phyloP scores from a whole-genome alignment of 768 basidiomycete species.

The Inosperma sp. region DNA sequence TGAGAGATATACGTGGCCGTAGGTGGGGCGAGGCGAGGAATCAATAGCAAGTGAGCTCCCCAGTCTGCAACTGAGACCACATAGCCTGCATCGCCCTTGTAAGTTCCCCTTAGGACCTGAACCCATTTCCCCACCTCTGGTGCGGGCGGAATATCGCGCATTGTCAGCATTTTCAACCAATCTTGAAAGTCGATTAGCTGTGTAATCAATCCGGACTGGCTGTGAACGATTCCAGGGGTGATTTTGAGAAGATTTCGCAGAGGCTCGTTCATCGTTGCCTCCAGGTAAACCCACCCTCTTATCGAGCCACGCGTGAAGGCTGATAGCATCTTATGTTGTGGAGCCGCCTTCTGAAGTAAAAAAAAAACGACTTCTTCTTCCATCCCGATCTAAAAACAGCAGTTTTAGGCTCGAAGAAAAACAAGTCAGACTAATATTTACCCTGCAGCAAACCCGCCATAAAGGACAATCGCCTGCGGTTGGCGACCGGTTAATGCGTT shows the following conservation, averaged over 20 bases:
- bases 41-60: slow-evolving; percentile 5
- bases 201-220: no score
- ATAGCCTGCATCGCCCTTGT: slow-evolving; percentile 11
- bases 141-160: background rate
- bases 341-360: background rate
- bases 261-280: slow-evolving; percentile 7
- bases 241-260: background rate
- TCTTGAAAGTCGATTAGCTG: background rate
- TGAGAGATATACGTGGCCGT: no score
- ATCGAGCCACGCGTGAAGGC: slow-evolving; percentile 10
- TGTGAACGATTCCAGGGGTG: slow-evolving; percentile 9
- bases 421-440: background rate
- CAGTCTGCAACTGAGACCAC: background rate
- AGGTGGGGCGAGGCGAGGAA: slow-evolving; percentile 11
- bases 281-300: slow-evolving; percentile 12
- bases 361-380: slow-evolving; percentile 7
- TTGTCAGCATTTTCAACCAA: background rate
- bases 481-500: background rate
- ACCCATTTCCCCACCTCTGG: slow-evolving; percentile 9
- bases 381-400: background rate
- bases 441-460: background rate
- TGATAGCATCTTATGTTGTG: slow-evolving; percentile 2
- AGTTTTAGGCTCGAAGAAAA: background rate
- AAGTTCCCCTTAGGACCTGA: slow-evolving; percentile 9
- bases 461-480: background rate